phyloP scores from a whole-genome alignment of 1,139 yeast genomes.

The Yamadazyma triangularis region DNA sequence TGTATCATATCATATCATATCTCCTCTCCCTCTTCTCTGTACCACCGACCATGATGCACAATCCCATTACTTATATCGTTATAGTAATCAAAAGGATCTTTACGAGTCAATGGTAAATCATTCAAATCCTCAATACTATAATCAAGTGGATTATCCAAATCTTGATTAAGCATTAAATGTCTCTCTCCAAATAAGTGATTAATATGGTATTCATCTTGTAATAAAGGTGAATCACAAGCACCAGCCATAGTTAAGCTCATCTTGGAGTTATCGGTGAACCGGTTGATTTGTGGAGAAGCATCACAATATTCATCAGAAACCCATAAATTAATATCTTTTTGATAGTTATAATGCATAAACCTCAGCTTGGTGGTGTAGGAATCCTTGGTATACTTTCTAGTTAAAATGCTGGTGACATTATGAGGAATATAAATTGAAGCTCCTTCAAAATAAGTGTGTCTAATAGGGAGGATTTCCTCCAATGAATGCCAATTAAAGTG shows the following conservation, averaged over 20 bases:
- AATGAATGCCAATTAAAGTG: conserved; percentile 49
- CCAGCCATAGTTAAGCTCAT: conserved; percentile 21
- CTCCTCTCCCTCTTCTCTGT: no score
- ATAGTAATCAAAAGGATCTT: conserved; percentile 40
- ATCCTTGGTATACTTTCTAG: conserved; percentile 34
- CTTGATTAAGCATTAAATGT: conserved; percentile 20
- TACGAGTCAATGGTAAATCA: conserved; percentile 30
- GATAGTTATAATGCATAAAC: conserved; percentile 32
- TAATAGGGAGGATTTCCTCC: conserved; percentile 46
- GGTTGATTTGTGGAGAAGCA: conserved; percentile 17
- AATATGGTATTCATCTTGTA: conserved; percentile 33
- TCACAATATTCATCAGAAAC: conserved; percentile 33
- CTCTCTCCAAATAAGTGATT: conserved; percentile 19
- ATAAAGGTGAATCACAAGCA: conserved; percentile 22
- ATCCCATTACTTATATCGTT: conserved; percentile 23
- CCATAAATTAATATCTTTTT: conserved; percentile 40
- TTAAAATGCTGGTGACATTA: conserved; percentile 38
- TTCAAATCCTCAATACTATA: conserved; percentile 18
- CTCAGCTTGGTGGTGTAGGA: conserved; percentile 26
- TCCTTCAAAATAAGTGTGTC: conserved; percentile 56
- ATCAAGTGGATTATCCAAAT: conserved; percentile 19
- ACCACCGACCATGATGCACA: no score
- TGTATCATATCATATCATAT: no score
- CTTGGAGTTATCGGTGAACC: conserved; percentile 19
- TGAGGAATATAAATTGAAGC: conserved; percentile 50